These are phyloP conservation scores for Nymphaea colorata DNA, from an alignment of 164 flowering plant genomes.

Conservation along the genomic window DNA sequence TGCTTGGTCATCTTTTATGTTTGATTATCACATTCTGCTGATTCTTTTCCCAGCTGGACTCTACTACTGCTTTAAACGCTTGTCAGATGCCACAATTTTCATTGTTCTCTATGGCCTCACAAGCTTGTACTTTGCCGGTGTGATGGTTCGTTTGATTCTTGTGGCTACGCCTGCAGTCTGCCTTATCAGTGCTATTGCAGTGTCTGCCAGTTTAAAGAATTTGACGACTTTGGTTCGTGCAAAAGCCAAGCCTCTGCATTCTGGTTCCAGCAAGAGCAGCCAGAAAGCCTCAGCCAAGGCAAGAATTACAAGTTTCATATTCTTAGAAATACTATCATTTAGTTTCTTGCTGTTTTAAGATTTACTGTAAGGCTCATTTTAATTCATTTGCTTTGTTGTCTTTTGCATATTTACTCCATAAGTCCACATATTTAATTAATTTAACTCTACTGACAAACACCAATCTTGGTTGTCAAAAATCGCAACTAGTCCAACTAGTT, in stretches of 20 bases:
- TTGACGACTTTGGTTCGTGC: constrained; percentile 53
- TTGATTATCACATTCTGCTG: constrained; percentile 90
- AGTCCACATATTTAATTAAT: too few species aligned
- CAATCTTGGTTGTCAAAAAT: too few species aligned
- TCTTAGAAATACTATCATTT: not conserved
- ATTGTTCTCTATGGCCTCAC: constrained; percentile 97
- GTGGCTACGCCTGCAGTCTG: constrained; percentile 99
- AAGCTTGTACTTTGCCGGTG: constrained; percentile 99
- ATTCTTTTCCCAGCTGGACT: constrained; percentile 96
- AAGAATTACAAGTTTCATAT: constrained; percentile 1
- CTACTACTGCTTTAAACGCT: constrained; percentile 93
- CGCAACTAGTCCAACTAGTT: too few species aligned
- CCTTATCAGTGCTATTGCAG: constrained; percentile 95
- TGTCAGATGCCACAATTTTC: constrained; percentile 94
- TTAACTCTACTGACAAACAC: too few species aligned
- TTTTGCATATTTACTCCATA: too few species aligned
- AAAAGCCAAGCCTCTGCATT: constrained; percentile 38
- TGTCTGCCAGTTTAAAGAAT: constrained; percentile 92
- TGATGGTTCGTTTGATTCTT: constrained; percentile 97
- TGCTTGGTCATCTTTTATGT: constrained; percentile 99
- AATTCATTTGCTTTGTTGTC: too few species aligned
- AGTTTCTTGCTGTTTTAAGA: not conserved
- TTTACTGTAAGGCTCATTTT: too few species aligned
- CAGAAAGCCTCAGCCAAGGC: constrained; percentile 71
- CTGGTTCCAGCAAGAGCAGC: constrained; percentile 42